Percentiles rank a stretch among this genome's conserved stretches.
These are phyloP conservation scores for Ogataea polymorpha DNA, from an alignment of 805 yeast genomes.

Conservation along the genomic window DNA sequence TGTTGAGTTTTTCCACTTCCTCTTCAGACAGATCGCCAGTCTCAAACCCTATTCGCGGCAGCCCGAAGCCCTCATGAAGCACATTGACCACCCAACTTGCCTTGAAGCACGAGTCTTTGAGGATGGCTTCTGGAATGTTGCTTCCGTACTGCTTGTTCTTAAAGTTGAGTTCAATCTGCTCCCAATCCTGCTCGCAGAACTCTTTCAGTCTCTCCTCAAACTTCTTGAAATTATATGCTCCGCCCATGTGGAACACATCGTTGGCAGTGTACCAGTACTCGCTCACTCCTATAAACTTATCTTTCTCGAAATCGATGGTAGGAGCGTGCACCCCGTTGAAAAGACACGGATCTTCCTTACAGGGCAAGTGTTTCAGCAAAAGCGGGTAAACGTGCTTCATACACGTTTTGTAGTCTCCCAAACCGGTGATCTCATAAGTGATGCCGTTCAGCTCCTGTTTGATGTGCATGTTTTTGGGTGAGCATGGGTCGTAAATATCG, in stretches of 20 bases:
- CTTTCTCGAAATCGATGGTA: slow-evolving; percentile 69
- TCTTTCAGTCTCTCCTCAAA: slow-evolving; percentile 64
- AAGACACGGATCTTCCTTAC: slow-evolving; percentile 83
- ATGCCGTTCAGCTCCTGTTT: slow-evolving; percentile 46
- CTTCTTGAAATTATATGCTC: slow-evolving; percentile 73
- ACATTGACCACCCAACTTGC: slow-evolving; percentile 92
- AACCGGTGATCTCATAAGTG: slow-evolving; percentile 58
- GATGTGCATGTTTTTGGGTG: slow-evolving; percentile 59
- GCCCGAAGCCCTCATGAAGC: slow-evolving; percentile 86
- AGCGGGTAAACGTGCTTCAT: slow-evolving; percentile 70
- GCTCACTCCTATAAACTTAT: slow-evolving; percentile 87
- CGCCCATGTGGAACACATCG: slow-evolving; percentile 85
- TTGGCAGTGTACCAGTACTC: slow-evolving; percentile 98
- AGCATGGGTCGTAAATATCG: slow-evolving; percentile 70
- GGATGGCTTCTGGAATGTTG: slow-evolving; percentile 50
- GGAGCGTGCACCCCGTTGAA: slow-evolving; percentile 97
- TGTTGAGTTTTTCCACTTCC: slow-evolving; percentile 25
- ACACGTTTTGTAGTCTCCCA: slow-evolving; percentile 78
- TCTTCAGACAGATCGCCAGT: slow-evolving; percentile 26
- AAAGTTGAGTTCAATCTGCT: slow-evolving; percentile 43
- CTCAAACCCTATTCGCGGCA: slow-evolving; percentile 70
- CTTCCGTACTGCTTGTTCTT: slow-evolving; percentile 55
- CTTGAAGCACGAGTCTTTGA: slow-evolving; percentile 84
- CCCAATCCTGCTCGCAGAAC: slow-evolving; percentile 81
- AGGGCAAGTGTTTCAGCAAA: slow-evolving; percentile 73